Conservation (phyloP, 805 yeast species). For the Suhomyces sp. region DNA sequence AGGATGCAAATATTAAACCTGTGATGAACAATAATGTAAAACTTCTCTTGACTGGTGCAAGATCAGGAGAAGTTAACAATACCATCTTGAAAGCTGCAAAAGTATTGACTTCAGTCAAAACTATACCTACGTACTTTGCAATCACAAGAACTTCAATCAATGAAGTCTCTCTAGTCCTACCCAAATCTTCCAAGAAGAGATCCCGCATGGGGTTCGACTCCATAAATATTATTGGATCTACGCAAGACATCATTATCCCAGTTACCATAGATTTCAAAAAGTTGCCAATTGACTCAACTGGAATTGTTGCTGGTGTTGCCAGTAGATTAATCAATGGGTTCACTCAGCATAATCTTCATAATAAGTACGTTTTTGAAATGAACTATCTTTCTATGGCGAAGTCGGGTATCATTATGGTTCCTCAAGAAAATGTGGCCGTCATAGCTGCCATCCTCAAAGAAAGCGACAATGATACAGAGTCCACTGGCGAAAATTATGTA, state of each 20-base stretch:
- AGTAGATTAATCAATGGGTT: conserved; percentile 41
- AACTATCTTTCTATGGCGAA: conserved; percentile 60
- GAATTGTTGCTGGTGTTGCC: conserved; percentile 68
- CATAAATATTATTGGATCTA: conserved; percentile 51
- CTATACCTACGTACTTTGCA: conserved; percentile 48
- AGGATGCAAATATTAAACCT: conserved; percentile 43
- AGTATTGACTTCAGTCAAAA: conserved; percentile 23
- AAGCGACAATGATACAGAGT: too few relatives aligned
- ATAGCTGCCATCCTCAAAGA: conserved; percentile 28
- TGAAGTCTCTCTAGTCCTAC: conserved; percentile 50
- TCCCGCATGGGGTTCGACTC: conserved; percentile 40
- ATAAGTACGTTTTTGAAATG: conserved; percentile 42
- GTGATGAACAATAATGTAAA: conserved; percentile 37
- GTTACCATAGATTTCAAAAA: conserved; percentile 51
- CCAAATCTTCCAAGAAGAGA: conserved; percentile 38
- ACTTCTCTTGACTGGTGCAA: conserved; percentile 57
- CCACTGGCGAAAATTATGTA: too few relatives aligned
- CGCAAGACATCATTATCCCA: conserved; percentile 57
- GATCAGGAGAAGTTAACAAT: conserved; percentile 46
- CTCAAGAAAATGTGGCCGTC: conserved; percentile 45
- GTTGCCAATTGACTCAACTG: conserved; percentile 59
- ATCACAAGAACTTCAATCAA: conserved; percentile 51
- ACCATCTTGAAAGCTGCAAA: conserved; percentile 46
- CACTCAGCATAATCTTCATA: conserved; percentile 12
- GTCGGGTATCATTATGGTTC: conserved; percentile 59